Percentiles rank a stretch among this genome's conserved stretches.
Evolutionary conservation across 31 red algal genomes (phyloP).

Genomic region (Endocladia muricata): DNA sequence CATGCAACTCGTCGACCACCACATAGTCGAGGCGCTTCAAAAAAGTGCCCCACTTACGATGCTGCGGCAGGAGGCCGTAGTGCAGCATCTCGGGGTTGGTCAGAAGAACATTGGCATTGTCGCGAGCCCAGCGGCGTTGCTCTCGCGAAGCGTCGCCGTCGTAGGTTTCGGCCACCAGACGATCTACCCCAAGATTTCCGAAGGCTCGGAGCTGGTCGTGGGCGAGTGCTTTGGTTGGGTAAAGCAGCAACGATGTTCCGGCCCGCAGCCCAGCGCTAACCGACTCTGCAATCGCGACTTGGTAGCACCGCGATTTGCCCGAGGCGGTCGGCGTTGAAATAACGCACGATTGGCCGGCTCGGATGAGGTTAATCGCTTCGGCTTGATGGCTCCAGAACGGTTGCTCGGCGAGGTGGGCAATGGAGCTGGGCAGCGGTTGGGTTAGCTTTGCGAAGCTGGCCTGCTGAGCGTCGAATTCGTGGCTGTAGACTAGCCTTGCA

Average conservation of each 20-base stretch:
- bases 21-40: conserved; percentile 13
- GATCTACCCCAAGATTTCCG: not conserved
- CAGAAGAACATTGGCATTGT: not conserved
- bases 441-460: too few species aligned
- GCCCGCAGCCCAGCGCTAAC: not conserved
- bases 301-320: conserved; percentile 30
- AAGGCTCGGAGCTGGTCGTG: conserved; percentile 13
- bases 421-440: too few species aligned
- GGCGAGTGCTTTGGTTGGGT: conserved; percentile 30
- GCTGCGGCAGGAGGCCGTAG: conserved; percentile 9
- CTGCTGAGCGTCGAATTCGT: too few species aligned
- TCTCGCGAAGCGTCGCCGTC: conserved; percentile 16
- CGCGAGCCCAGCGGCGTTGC: not conserved
- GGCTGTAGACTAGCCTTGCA: too few species aligned
- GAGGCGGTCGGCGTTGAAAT: conserved; percentile 25
- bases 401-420: too few species aligned
- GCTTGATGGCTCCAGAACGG: conserved; percentile 1
- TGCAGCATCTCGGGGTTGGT: conserved; percentile 45
- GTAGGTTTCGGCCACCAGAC: conserved; percentile 2
- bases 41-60: conserved; percentile 9
- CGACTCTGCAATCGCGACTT: not conserved
- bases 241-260: conserved; percentile 1
- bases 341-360: not conserved
- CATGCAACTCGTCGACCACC: conserved; percentile 26
- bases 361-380: not conserved